Evolutionary conservation across 192 early-diverging fungal genomes (phyloP).

Genomic region (Coemansia sp.): DNA sequence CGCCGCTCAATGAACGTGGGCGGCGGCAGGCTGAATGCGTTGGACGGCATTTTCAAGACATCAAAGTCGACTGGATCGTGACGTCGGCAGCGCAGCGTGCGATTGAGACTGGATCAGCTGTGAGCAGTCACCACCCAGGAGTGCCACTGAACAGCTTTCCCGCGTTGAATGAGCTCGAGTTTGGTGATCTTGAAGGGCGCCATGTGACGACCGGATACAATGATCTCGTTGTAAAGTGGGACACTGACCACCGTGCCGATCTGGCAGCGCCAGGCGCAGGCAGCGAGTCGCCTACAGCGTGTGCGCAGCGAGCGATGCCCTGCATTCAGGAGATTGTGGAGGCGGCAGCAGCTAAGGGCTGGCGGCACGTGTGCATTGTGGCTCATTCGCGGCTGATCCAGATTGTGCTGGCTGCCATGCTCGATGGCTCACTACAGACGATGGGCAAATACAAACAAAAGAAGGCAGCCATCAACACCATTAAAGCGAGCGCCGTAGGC

Average conservation of each 20-base stretch:
- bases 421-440: constrained; percentile 29
- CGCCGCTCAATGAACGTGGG: constrained; percentile 49
- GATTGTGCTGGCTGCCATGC: constrained; percentile 34
- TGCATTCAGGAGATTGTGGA: constrained; percentile 18
- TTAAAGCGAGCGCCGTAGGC: constrained; percentile 10
- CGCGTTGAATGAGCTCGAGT: constrained; percentile 39
- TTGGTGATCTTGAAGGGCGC: constrained; percentile 40
- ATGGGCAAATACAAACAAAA: constrained; percentile 38
- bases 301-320: constrained; percentile 26
- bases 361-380: constrained; percentile 22
- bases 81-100: constrained; percentile 32
- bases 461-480: constrained; percentile 33
- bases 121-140: constrained; percentile 21
- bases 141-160: constrained; percentile 14
- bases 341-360: constrained; percentile 17
- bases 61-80: constrained; percentile 44
- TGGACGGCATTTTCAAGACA: constrained; percentile 27
- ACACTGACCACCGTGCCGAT: constrained; percentile 13
- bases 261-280: constrained; percentile 15
- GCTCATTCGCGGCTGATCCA: constrained; percentile 43
- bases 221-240: constrained; percentile 31
- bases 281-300: constrained; percentile 32
- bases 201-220: constrained; percentile 40
- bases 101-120: constrained; percentile 31
- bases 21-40: constrained; percentile 27